Conservation (phyloP, 371 early-diverging fungal genomes). For the Mortierella sp. region DNA sequence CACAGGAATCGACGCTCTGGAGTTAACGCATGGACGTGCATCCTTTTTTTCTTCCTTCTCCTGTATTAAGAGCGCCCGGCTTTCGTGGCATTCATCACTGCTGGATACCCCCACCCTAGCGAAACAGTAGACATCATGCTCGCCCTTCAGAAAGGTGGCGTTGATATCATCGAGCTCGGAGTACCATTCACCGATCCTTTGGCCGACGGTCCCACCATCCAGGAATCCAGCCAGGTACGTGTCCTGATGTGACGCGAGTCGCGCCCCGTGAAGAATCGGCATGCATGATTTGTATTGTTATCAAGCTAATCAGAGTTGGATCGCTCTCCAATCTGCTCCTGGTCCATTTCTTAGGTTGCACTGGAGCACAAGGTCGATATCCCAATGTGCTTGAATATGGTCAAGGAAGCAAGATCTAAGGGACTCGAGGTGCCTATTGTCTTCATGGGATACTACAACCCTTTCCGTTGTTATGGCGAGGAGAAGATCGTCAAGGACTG, state of each 20-base stretch:
- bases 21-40: too few species aligned
- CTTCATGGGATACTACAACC: constrained; percentile 99
- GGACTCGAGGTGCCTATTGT: constrained; percentile 93
- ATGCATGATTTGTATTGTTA: too few species aligned
- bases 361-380: constrained; percentile 83
- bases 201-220: constrained; percentile 97
- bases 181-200: constrained; percentile 98
- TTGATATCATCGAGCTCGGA: constrained; percentile 97
- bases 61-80: constrained; percentile 75
- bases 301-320: too few species aligned
- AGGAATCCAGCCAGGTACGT: constrained; percentile 82
- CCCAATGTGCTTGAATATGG: constrained; percentile 80
- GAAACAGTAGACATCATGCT: constrained; percentile 87
- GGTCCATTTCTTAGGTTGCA: constrained; percentile 65
- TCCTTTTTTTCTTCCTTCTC: constrained; percentile 4
- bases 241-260: too few species aligned
- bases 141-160: constrained; percentile 90
- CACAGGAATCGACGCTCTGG: too few species aligned
- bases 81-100: constrained; percentile 94
- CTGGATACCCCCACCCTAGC: constrained; percentile 86
- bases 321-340: too few species aligned
- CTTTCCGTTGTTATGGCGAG: constrained; percentile 94
- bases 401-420: constrained; percentile 79
- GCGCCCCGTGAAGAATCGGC: too few species aligned
- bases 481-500: constrained; percentile 83